phyloP scores from a whole-genome alignment of 2,329 filamentous ascomycete genomes.

The Microcyclosporella mali region DNA sequence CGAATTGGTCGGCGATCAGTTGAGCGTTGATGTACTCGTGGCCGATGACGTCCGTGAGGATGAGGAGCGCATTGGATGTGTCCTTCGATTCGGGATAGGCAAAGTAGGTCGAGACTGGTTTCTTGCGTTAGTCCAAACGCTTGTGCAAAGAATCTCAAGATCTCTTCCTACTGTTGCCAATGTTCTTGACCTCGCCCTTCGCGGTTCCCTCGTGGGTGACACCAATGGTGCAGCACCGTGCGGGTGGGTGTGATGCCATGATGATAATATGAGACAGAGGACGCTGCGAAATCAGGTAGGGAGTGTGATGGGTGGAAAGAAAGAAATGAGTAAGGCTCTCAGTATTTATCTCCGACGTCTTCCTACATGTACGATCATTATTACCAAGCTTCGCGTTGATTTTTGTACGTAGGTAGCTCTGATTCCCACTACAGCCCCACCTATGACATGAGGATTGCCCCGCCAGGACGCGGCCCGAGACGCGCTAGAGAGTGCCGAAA shows the following conservation, averaged over 20 bases:
- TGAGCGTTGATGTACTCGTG: constrained; percentile 47
- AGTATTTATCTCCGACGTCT: too few relatives aligned
- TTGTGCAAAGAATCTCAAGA: too few relatives aligned
- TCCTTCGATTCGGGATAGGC: constrained; percentile 47
- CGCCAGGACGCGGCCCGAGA: too few relatives aligned
- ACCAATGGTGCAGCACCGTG: constrained; percentile 35
- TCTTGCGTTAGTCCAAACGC: constrained; percentile 4
- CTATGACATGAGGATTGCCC: too few relatives aligned
- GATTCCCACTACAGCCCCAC: too few relatives aligned
- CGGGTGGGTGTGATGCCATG: constrained; percentile 34
- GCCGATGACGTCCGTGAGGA: constrained; percentile 55
- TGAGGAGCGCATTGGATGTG: constrained; percentile 51
- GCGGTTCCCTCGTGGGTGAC: constrained; percentile 33
- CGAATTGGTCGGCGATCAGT: constrained; percentile 66
- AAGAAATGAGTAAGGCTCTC: neutral
- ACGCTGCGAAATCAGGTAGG: neutral
- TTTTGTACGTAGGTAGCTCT: too few relatives aligned
- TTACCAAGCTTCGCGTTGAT: neutral
- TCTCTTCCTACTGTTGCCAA: constrained; percentile 26
- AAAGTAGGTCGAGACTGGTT: constrained; percentile 51
- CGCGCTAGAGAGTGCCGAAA: too few relatives aligned
- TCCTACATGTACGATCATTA: neutral
- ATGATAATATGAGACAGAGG: neutral
- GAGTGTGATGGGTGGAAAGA: neutral
- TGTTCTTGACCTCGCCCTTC: constrained; percentile 30